phyloP scores from a whole-genome alignment of 1,284 basidiomycete genomes.

The Marasmius tenuissimus region DNA sequence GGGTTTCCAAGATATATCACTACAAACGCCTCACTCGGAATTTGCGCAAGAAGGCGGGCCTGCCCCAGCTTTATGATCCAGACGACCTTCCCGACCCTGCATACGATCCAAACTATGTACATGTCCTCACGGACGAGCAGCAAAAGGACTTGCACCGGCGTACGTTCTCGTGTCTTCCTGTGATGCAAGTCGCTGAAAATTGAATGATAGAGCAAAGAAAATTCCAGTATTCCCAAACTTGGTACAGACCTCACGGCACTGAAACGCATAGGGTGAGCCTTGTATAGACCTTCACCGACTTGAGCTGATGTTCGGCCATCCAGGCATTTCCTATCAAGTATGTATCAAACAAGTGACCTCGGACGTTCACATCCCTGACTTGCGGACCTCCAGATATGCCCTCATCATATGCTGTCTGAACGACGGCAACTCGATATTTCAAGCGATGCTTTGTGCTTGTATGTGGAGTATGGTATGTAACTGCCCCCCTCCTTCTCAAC shows the following conservation, averaged over 20 bases:
- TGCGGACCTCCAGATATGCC: constrained; percentile 44
- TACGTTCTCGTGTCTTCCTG: constrained; percentile 31
- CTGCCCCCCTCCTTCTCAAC: background rate
- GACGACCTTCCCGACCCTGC: constrained; percentile 80
- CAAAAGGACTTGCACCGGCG: constrained; percentile 69
- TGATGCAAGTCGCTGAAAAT: background rate
- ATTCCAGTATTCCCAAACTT: constrained; percentile 73
- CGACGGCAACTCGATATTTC: constrained; percentile 83
- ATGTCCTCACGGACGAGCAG: constrained; percentile 73
- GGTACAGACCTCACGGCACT: constrained; percentile 88
- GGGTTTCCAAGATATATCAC: constrained; percentile 73
- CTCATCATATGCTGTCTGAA: constrained; percentile 67
- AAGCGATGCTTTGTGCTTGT: constrained; percentile 73
- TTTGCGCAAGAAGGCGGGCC: constrained; percentile 56
- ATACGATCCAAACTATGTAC: constrained; percentile 74
- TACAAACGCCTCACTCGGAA: constrained; percentile 61
- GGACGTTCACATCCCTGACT: constrained; percentile 12
- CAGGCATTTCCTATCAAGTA: constrained; percentile 81
- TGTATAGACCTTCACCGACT: background rate
- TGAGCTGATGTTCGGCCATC: background rate
- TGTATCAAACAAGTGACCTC: constrained; percentile 22
- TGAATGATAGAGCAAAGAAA: constrained; percentile 57
- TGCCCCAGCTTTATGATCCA: constrained; percentile 68
- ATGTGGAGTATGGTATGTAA: constrained; percentile 82
- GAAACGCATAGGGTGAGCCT: constrained; percentile 66